Evolutionary conservation across 169 alveolate species (phyloP), one percentile per base, ranked within the genome.

Genomic region (Besnoitia besnoiti): DNA sequence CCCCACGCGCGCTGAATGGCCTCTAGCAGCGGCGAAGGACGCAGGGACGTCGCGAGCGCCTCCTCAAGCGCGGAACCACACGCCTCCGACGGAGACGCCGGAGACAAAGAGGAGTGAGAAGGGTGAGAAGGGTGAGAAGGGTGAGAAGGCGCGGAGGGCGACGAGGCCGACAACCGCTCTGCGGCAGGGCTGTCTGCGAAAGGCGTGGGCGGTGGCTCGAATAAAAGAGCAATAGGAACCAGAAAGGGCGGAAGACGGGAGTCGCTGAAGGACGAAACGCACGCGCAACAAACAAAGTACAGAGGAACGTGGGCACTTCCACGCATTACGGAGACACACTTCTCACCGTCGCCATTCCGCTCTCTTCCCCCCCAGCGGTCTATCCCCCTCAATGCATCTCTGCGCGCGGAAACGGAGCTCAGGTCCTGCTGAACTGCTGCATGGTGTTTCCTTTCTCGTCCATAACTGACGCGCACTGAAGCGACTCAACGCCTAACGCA

Each of bases 201-300:
- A 21, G 67, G 67, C 14, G 82, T 14, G 10, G 87, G 87, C 30
- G 40, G 87, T 7, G 87, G 55, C 40, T 77, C 87, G 59, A 77
- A 77, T 10, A 77, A 35, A 10, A 27, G 40, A 4, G 87, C 87
- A 37, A 77, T 44, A 21, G 87, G 87, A 30, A 77, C 40, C 40
- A 77, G 87, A 21, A 77, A 42, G 61, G 87, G 87, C 7, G 87
- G 87, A 19, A 77, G 87, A 0, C 87, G 87, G 40, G 87, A 77
- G 21, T 77, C 87, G 35, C 87, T 77, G 87, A 3, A 77, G 2
- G 4, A 8, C 8, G 61, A 19, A n/a, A n/a, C n/a, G n/a, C n/a
- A n/a, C n/a, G n/a, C n/a, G n/a, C n/a, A n/a, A n/a, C n/a, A n/a
- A n/a, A n/a, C n/a, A n/a, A n/a, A n/a, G n/a, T n/a, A n/a, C n/a